Base-by-base conservation (phyloP, 192 early-diverging fungal species). In the Podochytrium sp. region DNA sequence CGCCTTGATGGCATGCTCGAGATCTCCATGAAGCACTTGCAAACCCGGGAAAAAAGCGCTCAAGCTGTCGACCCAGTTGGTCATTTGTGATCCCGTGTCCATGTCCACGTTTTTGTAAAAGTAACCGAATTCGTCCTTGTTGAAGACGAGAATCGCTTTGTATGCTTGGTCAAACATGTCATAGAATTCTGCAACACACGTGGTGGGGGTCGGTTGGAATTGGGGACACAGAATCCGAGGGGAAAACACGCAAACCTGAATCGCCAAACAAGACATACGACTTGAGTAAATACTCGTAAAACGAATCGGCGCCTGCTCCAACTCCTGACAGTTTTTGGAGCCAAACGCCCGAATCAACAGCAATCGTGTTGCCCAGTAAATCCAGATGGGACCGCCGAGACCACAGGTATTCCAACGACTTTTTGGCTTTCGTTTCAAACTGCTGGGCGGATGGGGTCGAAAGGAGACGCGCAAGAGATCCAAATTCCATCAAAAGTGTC, bases 41-140 rank as follows among this genome's bases (percentile, higher is more conserved):
- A 98, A 75, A 2, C 97, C 97, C 0, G 96, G 94, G 71, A 94
- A 94, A 76, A 93, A 99, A 0, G 96, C 95, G 2, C 92, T 90
- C 18, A 99, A 78, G 51, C 93, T 93, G 73, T 97, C 94, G 18
- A 97, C 84, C 94, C 94, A 96, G 10, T 82, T 80, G 0, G 90
- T 83, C 67, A 88, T 78, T 10, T 95, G 68, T 14, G 81, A 82
- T 0, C 90, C 89, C 25, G 82, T 89, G 4, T 79, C 55, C 86
- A 96, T 93, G 70, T 98, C 86, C 1, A 99, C 91, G 79, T 96
- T 95, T 41, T 89, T 87, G 73, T 93, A 98, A 40, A 95, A 80
- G 59, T 91, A 94, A 3, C 93, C 92, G 1, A 85, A 81, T 16
- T 82, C 71, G 58, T 96, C 92, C 1, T 85, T 66, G 5, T 93